Base-by-base conservation (phyloP, 192 early-diverging fungal genomes). In the Pilaira anomala region DNA sequence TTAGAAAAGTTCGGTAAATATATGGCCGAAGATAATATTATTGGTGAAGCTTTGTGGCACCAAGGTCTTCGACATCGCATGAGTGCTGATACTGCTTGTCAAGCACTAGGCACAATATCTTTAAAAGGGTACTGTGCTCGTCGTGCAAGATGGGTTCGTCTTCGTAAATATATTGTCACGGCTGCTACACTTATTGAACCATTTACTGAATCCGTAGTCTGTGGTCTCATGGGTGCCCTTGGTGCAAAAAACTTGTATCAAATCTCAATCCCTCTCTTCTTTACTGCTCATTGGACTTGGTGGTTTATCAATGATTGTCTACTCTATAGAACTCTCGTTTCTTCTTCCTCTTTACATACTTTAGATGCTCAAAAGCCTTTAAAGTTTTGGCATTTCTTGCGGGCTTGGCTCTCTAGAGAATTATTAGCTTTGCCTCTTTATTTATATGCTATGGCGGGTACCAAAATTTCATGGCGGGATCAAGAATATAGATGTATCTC, bases 1-100 rank as follows among this genome's bases (percentile, higher is more conserved):
- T 73, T 98, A 26, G 85, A 74, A 11, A 71, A 87, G 24, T 98
- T 95, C 80, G 93, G 89, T 40, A 83, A 93, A 66, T 97, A 86
- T 75, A 90, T 97, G 86, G 87, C 89, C 13, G 96, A 98, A 68
- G 96, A 98, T 71, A 98, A 98, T 73, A 85, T 93, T 52, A 90
- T 98, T 49, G 96, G 91, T 8, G 85, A 88, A 29, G 87, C 85
- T 8, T 72, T 98, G 14, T 95, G 89, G 90, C 80, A 79, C 44
- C 74, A 81, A 54, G 92, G 93, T 1, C 80, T 85, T 48, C 64
- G 84, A 49, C 97, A 99, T 75, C 76, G 73, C 16, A 93, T 97
- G 87, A 91, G 94, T 12, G 80, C 82, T 28, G 95, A 99, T 60
- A 66, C 89, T 39, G 94, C 94, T 1, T 85, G 87, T 63, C 97